A percentile compares a stretch with the other conserved stretches of the same genome.
phyloP scores from a whole-genome alignment of 1,139 yeast genomes.

The Eremothecium cymbalariae region DNA sequence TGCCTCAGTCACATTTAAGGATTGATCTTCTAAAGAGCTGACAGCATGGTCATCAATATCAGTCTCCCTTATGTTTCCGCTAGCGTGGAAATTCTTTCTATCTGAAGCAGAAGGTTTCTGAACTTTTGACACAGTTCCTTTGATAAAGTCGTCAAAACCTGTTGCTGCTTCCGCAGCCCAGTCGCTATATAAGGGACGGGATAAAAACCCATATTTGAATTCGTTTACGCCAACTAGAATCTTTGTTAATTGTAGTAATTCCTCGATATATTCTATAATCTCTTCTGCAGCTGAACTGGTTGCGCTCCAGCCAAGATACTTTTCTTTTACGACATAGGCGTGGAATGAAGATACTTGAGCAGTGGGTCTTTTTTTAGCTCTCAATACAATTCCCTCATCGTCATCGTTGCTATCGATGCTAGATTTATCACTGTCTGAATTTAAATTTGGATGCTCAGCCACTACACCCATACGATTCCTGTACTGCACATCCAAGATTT shows the following conservation, averaged over 20 bases:
- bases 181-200: constrained; percentile 40
- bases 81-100: no score
- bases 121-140: constrained; percentile 9
- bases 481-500: constrained; percentile 27
- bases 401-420: constrained; percentile 14
- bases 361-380: constrained; percentile 4
- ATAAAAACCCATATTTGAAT: constrained; percentile 43
- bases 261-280: constrained; percentile 43
- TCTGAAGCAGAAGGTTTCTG: no score
- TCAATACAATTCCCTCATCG: constrained; percentile 5
- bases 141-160: constrained; percentile 27
- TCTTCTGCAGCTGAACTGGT: constrained; percentile 43
- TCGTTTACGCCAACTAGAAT: constrained; percentile 41
- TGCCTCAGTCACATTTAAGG: no score
- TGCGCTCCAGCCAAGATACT: constrained; percentile 45
- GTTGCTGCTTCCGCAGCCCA: constrained; percentile 37
- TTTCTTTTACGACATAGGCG: constrained; percentile 32
- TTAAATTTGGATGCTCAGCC: no score
- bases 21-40: no score
- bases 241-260: constrained; percentile 36
- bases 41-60: no score
- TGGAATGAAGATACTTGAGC: constrained; percentile 15
- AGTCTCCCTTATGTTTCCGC: no score
- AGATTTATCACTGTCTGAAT: constrained; percentile 15
- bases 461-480: no score